Evolutionary conservation across 441 rosid genomes (phyloP).

Genomic region (Erodium moschatum): DNA sequence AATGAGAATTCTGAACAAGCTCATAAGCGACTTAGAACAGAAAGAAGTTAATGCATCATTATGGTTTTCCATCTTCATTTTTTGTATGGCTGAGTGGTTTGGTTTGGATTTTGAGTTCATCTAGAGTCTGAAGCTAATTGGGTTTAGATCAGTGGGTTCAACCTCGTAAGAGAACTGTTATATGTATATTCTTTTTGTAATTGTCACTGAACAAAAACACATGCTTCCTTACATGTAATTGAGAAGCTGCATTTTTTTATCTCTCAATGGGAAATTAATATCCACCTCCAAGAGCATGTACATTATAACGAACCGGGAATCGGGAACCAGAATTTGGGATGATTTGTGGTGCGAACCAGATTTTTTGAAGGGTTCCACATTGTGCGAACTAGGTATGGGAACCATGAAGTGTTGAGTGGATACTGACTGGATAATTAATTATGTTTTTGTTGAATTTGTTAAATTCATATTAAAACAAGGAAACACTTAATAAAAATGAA

Average conservation of each 20-base stretch:
- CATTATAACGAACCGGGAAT: too few relatives aligned
- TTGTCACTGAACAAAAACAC: conserved; percentile 8
- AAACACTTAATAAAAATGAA: too few relatives aligned
- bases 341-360: too few relatives aligned
- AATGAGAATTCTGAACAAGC: conserved; percentile 33
- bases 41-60: conserved; percentile 27
- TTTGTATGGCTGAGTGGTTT: conserved; percentile 12
- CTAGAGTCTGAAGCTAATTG: conserved; percentile 10
- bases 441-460: too few relatives aligned
- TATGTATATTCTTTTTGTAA: conserved; percentile 18
- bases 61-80: conserved; percentile 12
- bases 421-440: too few relatives aligned
- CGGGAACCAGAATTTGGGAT: too few relatives aligned
- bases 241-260: conserved; percentile 24
- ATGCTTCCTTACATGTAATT: conserved; percentile 21
- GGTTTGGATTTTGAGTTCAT: conserved; percentile 17
- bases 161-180: conserved; percentile 10
- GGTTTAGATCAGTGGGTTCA: conserved; percentile 27
- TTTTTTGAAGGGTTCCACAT: too few relatives aligned
- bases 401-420: too few relatives aligned
- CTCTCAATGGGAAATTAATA: not conserved
- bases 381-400: too few relatives aligned
- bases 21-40: conserved; percentile 43
- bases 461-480: too few relatives aligned
- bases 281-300: too few relatives aligned